phyloP scores from a whole-genome alignment of 192 early-diverging fungal genomes.

The Chytriomyces sp. region DNA sequence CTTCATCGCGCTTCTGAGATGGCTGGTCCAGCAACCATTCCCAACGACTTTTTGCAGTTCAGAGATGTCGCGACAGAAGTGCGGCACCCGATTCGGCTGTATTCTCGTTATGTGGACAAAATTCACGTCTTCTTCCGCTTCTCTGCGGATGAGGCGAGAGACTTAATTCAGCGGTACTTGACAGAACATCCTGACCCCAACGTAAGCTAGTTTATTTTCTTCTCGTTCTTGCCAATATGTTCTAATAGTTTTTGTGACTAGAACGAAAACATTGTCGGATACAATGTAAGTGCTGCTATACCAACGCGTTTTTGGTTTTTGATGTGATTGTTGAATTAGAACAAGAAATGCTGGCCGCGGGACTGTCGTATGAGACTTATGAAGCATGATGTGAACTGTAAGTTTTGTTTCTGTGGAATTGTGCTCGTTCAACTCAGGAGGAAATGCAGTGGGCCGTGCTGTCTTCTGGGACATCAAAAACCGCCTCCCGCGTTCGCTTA shows the following conservation, averaged over 20 bases:
- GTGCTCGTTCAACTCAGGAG: not conserved
- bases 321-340: constrained; percentile 31
- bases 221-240: constrained; percentile 1
- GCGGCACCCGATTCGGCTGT: constrained; percentile 95
- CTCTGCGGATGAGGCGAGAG: constrained; percentile 88
- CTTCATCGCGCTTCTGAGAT: constrained; percentile 94
- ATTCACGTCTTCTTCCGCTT: constrained; percentile 95
- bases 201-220: constrained; percentile 23
- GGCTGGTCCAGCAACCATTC: constrained; percentile 88
- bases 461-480: constrained; percentile 99
- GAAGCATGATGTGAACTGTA: constrained; percentile 93
- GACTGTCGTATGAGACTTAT: constrained; percentile 99
- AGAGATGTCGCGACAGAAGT: constrained; percentile 87
- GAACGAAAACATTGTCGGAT: constrained; percentile 97
- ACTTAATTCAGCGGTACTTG: constrained; percentile 93
- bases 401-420: not conserved
- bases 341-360: constrained; percentile 98
- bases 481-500: constrained; percentile 92
- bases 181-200: constrained; percentile 99
- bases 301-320: constrained; percentile 1
- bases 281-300: constrained; percentile 58
- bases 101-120: constrained; percentile 92
- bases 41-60: constrained; percentile 98
- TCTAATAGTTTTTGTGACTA: not conserved
- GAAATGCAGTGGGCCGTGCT: constrained; percentile 83